These are phyloP conservation scores for Diaporthe sp. DNA, from an alignment of 2,329 filamentous ascomycete species.

Conservation along the genomic window DNA sequence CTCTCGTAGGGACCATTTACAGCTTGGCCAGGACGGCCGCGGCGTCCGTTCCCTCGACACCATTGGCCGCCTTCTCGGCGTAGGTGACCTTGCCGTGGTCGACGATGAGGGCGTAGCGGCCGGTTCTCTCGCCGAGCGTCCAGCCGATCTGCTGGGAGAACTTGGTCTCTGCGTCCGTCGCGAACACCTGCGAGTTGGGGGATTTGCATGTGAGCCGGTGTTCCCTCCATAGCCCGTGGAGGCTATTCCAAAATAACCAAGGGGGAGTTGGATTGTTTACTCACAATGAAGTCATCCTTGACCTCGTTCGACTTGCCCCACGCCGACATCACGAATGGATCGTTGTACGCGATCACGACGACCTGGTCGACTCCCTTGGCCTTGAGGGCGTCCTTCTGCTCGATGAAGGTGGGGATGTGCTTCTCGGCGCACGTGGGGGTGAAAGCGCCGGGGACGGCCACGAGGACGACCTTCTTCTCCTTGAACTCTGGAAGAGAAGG, in stretches of 20 bases:
- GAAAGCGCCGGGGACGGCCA: constrained; percentile 79
- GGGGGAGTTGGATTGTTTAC: constrained; percentile 46
- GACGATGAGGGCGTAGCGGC: constrained; percentile 84
- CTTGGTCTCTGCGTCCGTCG: constrained; percentile 76
- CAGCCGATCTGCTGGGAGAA: constrained; percentile 87
- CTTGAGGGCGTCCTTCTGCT: constrained; percentile 78
- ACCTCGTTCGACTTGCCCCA: constrained; percentile 91
- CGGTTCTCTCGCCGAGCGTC: constrained; percentile 80
- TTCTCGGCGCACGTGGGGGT: constrained; percentile 87
- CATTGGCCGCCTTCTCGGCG: constrained; percentile 76
- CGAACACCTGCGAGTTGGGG: constrained; percentile 71
- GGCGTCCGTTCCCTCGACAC: constrained; percentile 63
- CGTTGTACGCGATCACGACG: constrained; percentile 86
- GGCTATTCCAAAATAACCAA: not conserved
- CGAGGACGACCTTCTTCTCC: constrained; percentile 69
- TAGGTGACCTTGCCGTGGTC: constrained; percentile 89
- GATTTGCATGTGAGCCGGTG: constrained; percentile 23
- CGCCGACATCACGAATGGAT: constrained; percentile 88
- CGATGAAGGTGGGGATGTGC: constrained; percentile 86
- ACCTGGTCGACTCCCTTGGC: constrained; percentile 87
- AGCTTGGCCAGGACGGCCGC: constrained; percentile 68
- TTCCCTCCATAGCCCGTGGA: not conserved
- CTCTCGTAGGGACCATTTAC: constrained; percentile 50
- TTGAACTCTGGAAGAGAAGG: constrained; percentile 61
- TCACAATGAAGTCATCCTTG: constrained; percentile 74